phyloP scores from a whole-genome alignment of 495 filamentous ascomycete genomes.

The Filosporella fistucella region DNA sequence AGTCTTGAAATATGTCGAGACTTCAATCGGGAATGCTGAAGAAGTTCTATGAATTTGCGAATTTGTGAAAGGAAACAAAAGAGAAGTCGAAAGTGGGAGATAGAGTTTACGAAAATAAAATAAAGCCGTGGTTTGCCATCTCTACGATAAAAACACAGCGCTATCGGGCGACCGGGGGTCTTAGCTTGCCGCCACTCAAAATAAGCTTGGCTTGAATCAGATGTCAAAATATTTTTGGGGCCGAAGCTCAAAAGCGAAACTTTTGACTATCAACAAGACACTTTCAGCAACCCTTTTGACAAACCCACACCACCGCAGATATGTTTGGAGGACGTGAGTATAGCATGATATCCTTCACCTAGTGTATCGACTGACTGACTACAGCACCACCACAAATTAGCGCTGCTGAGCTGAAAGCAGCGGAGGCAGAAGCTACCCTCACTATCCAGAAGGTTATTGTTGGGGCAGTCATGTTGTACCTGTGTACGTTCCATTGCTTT shows the following conservation, averaged over 20 bases:
- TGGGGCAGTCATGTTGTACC: conserved; percentile 66
- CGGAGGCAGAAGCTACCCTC: conserved; percentile 65
- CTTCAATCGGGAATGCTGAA: neutral
- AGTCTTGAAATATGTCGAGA: no score
- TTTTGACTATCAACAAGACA: no score
- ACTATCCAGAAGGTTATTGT: conserved; percentile 60
- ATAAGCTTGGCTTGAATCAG: neutral
- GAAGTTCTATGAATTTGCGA: neutral
- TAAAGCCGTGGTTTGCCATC: neutral
- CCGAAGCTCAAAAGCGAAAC: neutral
- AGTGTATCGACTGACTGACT: conserved; percentile 3
- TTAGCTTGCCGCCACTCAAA: conserved; percentile 2
- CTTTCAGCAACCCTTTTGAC: neutral
- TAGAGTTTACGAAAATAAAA: neutral
- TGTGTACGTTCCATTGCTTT: conserved; percentile 56
- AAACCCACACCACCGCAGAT: conserved; percentile 12
- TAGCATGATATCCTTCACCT: neutral
- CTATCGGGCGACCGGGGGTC: neutral
- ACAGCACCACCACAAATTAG: conserved; percentile 43
- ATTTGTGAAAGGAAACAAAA: neutral
- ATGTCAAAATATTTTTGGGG: neutral
- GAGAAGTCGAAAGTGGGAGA: neutral
- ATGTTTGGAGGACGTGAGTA: conserved; percentile 46
- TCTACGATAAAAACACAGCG: neutral
- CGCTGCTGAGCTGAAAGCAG: conserved; percentile 51